These are phyloP conservation scores for Paracoccidioides brasiliensis DNA, from an alignment of 2,329 filamentous ascomycete species.

Conservation along the genomic window DNA sequence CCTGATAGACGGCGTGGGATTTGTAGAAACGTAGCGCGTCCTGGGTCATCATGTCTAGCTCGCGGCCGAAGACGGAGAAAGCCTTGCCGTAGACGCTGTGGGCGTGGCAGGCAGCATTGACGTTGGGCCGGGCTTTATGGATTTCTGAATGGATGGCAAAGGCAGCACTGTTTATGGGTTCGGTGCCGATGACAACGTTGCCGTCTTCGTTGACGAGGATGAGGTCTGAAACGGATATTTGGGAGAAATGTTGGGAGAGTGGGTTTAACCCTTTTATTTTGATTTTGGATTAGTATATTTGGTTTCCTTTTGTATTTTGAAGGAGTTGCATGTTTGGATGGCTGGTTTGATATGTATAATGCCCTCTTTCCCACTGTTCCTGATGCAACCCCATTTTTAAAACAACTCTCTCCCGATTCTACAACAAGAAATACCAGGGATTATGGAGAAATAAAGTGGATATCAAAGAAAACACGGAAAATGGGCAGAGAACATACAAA, in stretches of 20 bases:
- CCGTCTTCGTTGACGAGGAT: conserved; percentile 34
- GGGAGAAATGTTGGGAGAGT: conserved; percentile 29
- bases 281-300: not conserved
- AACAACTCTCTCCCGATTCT: too few relatives aligned
- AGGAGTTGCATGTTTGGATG: not conserved
- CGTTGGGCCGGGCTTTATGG: conserved; percentile 32
- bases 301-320: not conserved
- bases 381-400: too few relatives aligned
- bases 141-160: conserved; percentile 38
- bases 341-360: too few relatives aligned
- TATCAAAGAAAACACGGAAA: not conserved
- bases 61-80: conserved; percentile 30
- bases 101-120: conserved; percentile 33
- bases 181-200: conserved; percentile 27
- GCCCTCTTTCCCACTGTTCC: too few relatives aligned
- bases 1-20: conserved; percentile 24
- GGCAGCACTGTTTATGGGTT: conserved; percentile 32
- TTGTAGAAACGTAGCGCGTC: conserved; percentile 26
- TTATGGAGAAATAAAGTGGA: too few relatives aligned
- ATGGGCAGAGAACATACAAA: conserved; percentile 19
- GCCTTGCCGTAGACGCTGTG: conserved; percentile 34
- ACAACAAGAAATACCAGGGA: not conserved
- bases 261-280: conserved; percentile 23
- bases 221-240: conserved; percentile 34
- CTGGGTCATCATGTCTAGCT: conserved; percentile 34